Conservation (phyloP, 202 grass and related monocot species). For the Digitaria exilis region DNA sequence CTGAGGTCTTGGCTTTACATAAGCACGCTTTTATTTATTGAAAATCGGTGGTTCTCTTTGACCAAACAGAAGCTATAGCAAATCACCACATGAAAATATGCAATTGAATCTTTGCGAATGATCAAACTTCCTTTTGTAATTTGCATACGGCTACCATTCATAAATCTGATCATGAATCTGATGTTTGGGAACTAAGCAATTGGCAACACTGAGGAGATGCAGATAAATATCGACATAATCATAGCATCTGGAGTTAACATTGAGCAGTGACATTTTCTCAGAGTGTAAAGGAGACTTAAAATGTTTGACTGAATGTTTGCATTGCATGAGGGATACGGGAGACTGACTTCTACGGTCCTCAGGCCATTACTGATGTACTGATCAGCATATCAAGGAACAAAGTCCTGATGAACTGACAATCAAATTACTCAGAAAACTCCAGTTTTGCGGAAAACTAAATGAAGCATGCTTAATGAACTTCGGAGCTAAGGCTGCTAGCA, state of each 20-base stretch:
- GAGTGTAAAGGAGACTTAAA: neutral
- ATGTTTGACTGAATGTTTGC: neutral
- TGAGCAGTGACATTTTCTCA: neutral
- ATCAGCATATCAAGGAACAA: neutral
- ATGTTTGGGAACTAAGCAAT: neutral
- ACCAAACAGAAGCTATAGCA: constrained; percentile 23
- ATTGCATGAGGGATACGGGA: neutral
- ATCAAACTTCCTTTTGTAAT: neutral
- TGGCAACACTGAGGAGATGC: neutral
- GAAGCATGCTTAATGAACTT: neutral
- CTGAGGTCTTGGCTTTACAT: constrained; percentile 1
- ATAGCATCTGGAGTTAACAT: neutral
- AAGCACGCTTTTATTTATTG: constrained; percentile 10
- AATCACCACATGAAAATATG: neutral
- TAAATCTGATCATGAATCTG: neutral
- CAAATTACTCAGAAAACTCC: neutral
- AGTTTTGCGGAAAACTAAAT: neutral
- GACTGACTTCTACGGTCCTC: neutral
- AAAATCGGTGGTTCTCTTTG: neutral
- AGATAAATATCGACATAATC: neutral
- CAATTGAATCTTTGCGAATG: neutral
- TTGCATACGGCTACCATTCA: neutral
- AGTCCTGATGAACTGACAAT: neutral
- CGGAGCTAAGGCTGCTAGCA: neutral
- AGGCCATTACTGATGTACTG: neutral